Conservation (phyloP, 2,329 filamentous ascomycete genomes). For the Tolypocladium endophyticum region DNA sequence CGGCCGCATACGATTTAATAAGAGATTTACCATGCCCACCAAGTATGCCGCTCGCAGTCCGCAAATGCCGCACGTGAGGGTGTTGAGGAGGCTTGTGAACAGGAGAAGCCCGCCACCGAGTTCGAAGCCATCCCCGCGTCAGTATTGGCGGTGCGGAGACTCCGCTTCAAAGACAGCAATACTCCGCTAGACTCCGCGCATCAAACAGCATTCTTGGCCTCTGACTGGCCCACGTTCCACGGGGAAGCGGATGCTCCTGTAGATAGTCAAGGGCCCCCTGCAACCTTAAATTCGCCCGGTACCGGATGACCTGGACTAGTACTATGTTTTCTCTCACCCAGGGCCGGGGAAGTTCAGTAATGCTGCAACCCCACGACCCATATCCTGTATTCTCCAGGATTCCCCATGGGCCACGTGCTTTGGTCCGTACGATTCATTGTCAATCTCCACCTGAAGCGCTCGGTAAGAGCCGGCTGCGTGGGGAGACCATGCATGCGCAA, state of each 20-base stretch:
- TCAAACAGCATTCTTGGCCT: no score
- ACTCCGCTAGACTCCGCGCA: not conserved
- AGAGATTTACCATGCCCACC: not conserved
- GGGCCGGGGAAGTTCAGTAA: not conserved
- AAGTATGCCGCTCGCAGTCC: not conserved
- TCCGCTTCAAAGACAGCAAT: not conserved
- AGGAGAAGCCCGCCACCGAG: not conserved
- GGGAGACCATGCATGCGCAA: not conserved
- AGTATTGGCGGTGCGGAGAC: not conserved
- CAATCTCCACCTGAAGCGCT: not conserved
- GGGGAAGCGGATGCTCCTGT: slow-evolving; percentile 2
- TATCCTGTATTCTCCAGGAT: not conserved
- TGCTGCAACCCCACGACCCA: not conserved
- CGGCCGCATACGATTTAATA: not conserved
- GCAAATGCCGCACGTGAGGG: not conserved
- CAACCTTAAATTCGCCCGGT: not conserved
- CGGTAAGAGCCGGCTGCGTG: not conserved
- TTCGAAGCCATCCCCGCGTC: not conserved
- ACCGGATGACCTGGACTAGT: not conserved
- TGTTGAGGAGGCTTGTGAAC: not conserved
- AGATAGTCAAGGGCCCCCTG: no score
- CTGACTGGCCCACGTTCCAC: not conserved
- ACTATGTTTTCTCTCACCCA: not conserved
- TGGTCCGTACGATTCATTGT: not conserved
- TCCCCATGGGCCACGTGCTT: not conserved